A percentile compares a stretch with the other conserved stretches of the same genome.
These are phyloP conservation scores for Bjerkandera adusta DNA, from an alignment of 1,284 basidiomycete genomes.

Conservation along the genomic window DNA sequence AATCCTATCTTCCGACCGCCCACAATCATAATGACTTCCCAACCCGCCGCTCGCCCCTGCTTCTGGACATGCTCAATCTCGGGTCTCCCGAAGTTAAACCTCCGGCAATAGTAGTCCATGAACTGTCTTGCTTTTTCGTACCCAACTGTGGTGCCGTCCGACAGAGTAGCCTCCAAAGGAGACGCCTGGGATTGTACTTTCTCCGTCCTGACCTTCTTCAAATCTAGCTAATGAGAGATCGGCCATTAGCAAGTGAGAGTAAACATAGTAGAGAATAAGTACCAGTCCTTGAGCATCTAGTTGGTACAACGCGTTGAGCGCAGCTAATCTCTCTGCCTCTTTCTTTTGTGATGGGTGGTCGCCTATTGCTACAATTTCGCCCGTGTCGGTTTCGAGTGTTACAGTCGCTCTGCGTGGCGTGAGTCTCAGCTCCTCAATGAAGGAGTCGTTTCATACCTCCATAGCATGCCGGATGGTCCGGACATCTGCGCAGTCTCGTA, in stretches of 20 bases:
- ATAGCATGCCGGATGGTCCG: background rate
- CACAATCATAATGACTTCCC: conserved; percentile 86
- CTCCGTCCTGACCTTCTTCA: too few relatives aligned
- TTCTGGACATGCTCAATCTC: conserved; percentile 60
- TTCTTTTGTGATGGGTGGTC: too few relatives aligned
- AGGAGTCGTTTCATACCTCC: conserved; percentile 12
- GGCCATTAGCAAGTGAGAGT: too few relatives aligned
- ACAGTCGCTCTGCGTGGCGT: conserved; percentile 5
- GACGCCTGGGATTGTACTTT: too few relatives aligned
- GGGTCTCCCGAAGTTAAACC: conserved; percentile 80
- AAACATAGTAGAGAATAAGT: too few relatives aligned
- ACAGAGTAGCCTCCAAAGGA: conserved; percentile 41
- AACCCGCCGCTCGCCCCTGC: conserved; percentile 35
- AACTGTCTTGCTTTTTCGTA: conserved; percentile 85
- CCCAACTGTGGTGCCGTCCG: conserved; percentile 65
- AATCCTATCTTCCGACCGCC: conserved; percentile 80
- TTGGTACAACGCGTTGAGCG: conserved; percentile 71
- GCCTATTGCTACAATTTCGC: too few relatives aligned
- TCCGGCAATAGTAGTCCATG: conserved; percentile 93
- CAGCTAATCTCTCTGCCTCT: conserved; percentile 76
- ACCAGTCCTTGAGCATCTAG: conserved; percentile 62
- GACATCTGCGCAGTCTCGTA: conserved; percentile 11
- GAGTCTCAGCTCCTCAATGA: too few relatives aligned
- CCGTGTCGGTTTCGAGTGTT: conserved; percentile 2
- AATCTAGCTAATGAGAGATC: too few relatives aligned